phyloP scores from a whole-genome alignment of 116 monocot species.

The Iris pallida region DNA sequence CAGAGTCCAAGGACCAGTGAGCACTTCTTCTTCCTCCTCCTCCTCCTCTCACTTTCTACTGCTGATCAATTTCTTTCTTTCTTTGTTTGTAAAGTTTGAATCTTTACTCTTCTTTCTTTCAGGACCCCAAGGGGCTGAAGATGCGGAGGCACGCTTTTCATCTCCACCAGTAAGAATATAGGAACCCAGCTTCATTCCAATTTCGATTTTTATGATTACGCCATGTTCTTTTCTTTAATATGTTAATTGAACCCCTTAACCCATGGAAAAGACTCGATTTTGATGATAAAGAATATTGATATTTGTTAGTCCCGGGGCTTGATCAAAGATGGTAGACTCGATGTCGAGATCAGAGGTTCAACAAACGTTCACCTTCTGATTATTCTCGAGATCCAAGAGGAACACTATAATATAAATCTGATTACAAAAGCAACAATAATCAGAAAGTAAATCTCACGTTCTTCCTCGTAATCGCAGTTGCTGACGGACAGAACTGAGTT shows the following conservation, averaged over 20 bases:
- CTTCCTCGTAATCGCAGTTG: too few relatives aligned
- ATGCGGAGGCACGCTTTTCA: slow-evolving; percentile 79
- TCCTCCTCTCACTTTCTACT: background rate
- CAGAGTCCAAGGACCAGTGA: slow-evolving; percentile 69
- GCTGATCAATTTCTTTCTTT: background rate
- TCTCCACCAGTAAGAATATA: slow-evolving; percentile 48
- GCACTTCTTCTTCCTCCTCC: slow-evolving; percentile 8
- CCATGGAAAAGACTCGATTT: background rate
- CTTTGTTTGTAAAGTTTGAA: background rate
- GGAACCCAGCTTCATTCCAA: too few relatives aligned
- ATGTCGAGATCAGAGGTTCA: too few relatives aligned
- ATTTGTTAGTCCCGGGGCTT: too few relatives aligned
- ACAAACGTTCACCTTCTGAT: too few relatives aligned
- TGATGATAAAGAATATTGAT: background rate
- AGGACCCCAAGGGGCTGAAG: slow-evolving; percentile 90
- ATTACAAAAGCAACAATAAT: too few relatives aligned
- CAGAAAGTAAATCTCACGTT: too few relatives aligned
- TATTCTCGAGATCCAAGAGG: too few relatives aligned
- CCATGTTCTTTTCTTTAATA: background rate
- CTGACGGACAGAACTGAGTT: too few relatives aligned
- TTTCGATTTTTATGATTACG: too few relatives aligned
- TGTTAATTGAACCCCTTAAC: background rate
- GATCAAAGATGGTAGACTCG: too few relatives aligned
- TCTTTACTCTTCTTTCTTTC: slow-evolving; percentile 1
- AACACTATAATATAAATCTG: too few relatives aligned